A percentile compares a stretch with the other conserved stretches of the same genome.
Conservation (phyloP, 495 filamentous ascomycete genomes). For the Aspergillus taichungensis region DNA sequence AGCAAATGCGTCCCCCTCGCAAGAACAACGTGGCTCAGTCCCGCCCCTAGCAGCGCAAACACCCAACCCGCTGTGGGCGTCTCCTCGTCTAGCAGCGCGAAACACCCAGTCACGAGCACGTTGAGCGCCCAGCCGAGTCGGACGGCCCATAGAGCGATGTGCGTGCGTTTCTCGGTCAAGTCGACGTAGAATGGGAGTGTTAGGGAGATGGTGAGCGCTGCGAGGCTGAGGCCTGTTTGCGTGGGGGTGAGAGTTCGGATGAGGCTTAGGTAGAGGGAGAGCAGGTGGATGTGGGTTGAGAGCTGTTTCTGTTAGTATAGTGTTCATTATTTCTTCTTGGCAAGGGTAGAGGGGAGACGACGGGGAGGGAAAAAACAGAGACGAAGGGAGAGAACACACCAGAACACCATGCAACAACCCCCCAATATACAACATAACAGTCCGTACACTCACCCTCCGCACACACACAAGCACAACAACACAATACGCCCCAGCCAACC, state of each 20-base stretch:
- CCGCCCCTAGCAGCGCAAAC: constrained; percentile 43
- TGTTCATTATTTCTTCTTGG: no score
- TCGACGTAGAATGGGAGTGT: constrained; percentile 36
- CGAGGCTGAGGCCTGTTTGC: constrained; percentile 49
- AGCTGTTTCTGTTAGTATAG: constrained; percentile 19
- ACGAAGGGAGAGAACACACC: no score
- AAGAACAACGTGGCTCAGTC: constrained; percentile 44
- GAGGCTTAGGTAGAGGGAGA: constrained; percentile 56
- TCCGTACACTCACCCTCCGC: constrained; percentile 32
- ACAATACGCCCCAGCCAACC: constrained; percentile 40
- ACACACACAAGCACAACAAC: constrained; percentile 45
- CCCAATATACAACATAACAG: constrained; percentile 35
- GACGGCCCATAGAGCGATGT: constrained; percentile 44
- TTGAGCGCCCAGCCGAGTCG: constrained; percentile 46
- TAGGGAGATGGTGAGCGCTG: constrained; percentile 31
- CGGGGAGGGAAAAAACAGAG: no score
- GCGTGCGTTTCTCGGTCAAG: constrained; percentile 27
- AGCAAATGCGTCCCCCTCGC: no score
- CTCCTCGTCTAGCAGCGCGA: constrained; percentile 38
- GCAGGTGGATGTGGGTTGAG: constrained; percentile 46
- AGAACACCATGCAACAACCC: constrained; percentile 44
- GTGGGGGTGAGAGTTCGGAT: constrained; percentile 46
- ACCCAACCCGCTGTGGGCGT: constrained; percentile 42
- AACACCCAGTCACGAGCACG: constrained; percentile 36
- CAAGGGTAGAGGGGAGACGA: no score